Conservation (phyloP, 2,329 filamentous ascomycete genomes). For the Cercospora beticola region DNA sequence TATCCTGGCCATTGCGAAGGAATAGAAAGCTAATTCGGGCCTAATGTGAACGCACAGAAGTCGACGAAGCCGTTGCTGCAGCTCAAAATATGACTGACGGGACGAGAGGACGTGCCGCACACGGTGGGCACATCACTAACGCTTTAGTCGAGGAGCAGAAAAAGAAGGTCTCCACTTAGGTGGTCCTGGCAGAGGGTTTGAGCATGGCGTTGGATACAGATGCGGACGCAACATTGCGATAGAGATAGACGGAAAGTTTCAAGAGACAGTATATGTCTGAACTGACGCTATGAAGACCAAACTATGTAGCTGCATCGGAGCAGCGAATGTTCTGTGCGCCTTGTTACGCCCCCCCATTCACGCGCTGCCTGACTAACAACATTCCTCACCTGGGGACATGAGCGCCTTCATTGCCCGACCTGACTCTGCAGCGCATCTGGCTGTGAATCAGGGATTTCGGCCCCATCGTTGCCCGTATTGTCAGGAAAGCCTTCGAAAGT, state of each 20-base stretch:
- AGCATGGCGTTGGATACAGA: constrained; percentile 1
- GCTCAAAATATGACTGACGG: constrained; percentile 40
- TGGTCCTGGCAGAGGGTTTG: background rate
- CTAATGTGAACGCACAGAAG: constrained; percentile 37
- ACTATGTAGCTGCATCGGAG: background rate
- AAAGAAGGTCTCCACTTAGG: background rate
- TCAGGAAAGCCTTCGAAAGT: background rate
- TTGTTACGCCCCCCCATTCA: background rate
- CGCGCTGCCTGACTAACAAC: background rate
- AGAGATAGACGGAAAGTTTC: background rate
- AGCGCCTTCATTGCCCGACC: background rate
- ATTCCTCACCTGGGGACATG: background rate
- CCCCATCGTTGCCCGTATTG: background rate
- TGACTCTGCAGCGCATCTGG: background rate
- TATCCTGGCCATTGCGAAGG: background rate
- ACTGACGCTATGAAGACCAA: background rate
- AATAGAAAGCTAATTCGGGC: constrained; percentile 10
- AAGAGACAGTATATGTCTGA: background rate
- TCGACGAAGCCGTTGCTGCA: constrained; percentile 46
- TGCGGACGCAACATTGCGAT: background rate
- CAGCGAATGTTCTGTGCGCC: background rate
- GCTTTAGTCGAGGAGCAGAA: constrained; percentile 31
- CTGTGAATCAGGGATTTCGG: constrained; percentile 16
- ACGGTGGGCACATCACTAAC: constrained; percentile 42
- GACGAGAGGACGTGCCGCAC: constrained; percentile 46